Conservation (phyloP, 371 early-diverging fungal genomes). For the Parasitella parasitica region DNA sequence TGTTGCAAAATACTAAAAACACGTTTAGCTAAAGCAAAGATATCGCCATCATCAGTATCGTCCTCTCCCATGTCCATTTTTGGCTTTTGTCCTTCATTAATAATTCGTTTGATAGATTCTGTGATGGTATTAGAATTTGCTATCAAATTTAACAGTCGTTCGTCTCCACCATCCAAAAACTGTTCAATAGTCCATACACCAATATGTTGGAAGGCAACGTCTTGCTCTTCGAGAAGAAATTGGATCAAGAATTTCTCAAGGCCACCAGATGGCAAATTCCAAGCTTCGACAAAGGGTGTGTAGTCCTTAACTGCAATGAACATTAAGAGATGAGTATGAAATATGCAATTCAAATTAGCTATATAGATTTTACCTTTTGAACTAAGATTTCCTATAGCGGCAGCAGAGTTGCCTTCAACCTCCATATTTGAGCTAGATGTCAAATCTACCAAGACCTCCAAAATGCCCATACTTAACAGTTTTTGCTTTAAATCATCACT, state of each 20-base stretch:
- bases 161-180: conserved; percentile 67
- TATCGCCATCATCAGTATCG: conserved; percentile 45
- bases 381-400: conserved; percentile 82
- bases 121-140: conserved; percentile 33
- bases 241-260: conserved; percentile 70
- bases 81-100: conserved; percentile 17
- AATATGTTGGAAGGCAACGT: conserved; percentile 80
- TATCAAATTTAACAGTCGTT: conserved; percentile 32
- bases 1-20: conserved; percentile 30
- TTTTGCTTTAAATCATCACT: conserved; percentile 78
- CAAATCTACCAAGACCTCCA: conserved; percentile 73
- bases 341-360: background rate
- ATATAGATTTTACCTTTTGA: conserved; percentile 53
- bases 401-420: conserved; percentile 84
- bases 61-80: conserved; percentile 17
- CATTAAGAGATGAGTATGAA: no score
- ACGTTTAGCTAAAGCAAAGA: conserved; percentile 42
- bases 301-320: conserved; percentile 71
- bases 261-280: conserved; percentile 69
- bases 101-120: conserved; percentile 36
- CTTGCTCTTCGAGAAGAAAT: conserved; percentile 69
- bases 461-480: conserved; percentile 63
- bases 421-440: conserved; percentile 63
- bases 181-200: conserved; percentile 91
- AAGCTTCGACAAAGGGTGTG: conserved; percentile 64